Base-by-base conservation (phyloP, 1,139 yeast species). In the Suhomyces coccinellae region DNA sequence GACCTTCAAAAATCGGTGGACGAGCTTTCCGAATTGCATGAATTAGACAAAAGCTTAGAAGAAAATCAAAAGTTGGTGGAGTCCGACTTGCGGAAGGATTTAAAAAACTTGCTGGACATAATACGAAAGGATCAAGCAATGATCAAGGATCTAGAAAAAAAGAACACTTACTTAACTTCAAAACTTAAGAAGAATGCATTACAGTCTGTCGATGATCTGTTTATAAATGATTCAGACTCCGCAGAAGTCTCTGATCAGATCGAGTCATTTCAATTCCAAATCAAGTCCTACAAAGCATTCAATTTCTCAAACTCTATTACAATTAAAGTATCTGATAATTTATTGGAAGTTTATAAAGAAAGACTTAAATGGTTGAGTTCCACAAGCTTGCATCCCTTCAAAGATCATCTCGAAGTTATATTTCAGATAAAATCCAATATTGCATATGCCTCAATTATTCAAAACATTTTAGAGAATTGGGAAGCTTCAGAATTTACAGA, bases 11-110 rank as follows among this genome's bases (percentile, higher is more conserved):
- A 51, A 2, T 71, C 79, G 0, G 66, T 85, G 1, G 69, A 69
- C 5, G 90, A 87, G 48, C 66, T 85, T 33, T 83, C 78, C 41
- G 83, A 82, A 44, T 60, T 86, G 17, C 81, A 78, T 48, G 80
- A 75, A 36, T 62, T 87, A 14, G 85, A 82, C 47, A 77, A 71
- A 44, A 84, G 83, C 50, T 66, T 87, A n/a, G 93, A 86, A 48
- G 76, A 72, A 12, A 71, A 70, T 40, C 87, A 82, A 49, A 48
- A 62, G 0, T 75, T 71, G n/a, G 71, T 82, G 1, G 89, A 84
- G 52, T 55, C 57, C n/a, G 85, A 82, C 40, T 66, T 84, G 20
- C 63, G 68, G 24, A 54, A 59, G 5, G 80, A 81, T 26, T 64
- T 84, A n/a, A 61, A 62, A 6, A 52, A 55, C 1, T 58, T 78